Conservation (phyloP, 2,329 filamentous ascomycete genomes). For the Microthyrium microscopicum region DNA sequence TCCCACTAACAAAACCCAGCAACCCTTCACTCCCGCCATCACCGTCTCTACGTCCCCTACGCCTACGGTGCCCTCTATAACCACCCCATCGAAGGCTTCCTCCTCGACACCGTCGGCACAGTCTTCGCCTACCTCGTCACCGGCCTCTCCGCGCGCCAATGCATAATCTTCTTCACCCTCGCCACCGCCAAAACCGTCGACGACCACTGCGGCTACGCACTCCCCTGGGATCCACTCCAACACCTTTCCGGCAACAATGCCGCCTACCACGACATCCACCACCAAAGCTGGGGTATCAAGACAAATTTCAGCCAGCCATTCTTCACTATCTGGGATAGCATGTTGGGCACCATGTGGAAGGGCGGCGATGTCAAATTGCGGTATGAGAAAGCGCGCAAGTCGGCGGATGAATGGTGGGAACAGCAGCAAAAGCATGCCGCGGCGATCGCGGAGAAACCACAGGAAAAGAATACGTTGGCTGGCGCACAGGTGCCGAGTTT, state of each 20-base stretch:
- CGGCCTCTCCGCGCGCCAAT: constrained; percentile 70
- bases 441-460: background rate
- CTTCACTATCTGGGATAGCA: constrained; percentile 86
- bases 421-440: background rate
- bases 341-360: constrained; percentile 69
- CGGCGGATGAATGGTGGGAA: background rate
- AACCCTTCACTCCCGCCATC: constrained; percentile 85
- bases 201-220: constrained; percentile 91
- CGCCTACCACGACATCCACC: constrained; percentile 92
- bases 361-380: constrained; percentile 31
- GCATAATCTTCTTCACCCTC: constrained; percentile 75
- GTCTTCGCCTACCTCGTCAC: constrained; percentile 68
- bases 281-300: constrained; percentile 99
- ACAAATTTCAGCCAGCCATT: constrained; percentile 82
- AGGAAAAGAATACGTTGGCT: background rate
- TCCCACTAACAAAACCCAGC: constrained; percentile 29
- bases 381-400: background rate
- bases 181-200: constrained; percentile 94
- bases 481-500: background rate
- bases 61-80: constrained; percentile 96
- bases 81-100: constrained; percentile 83
- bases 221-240: constrained; percentile 90
- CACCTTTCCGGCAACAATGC: constrained; percentile 89
- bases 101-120: constrained; percentile 80
- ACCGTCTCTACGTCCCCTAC: constrained; percentile 93